Percentiles rank a stretch among this genome's conserved stretches.
Evolutionary conservation across 495 filamentous ascomycete genomes (phyloP).

Genomic region (Oidiodendron maius): DNA sequence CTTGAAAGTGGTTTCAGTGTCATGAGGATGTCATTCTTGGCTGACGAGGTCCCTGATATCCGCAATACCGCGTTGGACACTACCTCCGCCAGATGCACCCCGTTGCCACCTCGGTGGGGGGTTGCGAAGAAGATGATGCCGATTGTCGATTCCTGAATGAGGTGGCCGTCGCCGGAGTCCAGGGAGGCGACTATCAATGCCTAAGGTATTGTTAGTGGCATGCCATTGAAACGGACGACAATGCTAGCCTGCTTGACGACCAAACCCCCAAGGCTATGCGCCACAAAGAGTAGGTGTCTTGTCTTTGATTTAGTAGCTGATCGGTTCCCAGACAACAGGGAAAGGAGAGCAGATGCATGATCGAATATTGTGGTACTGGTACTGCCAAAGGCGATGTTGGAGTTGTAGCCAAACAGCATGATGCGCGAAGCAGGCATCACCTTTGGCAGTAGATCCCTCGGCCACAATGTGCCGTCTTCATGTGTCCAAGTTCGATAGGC

Average conservation of each 20-base stretch:
- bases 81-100: constrained; percentile 69
- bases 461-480: constrained; percentile 1
- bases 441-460: constrained; percentile 1
- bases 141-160: constrained; percentile 73
- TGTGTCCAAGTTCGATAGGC: constrained; percentile 8
- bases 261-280: too few relatives aligned
- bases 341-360: too few relatives aligned
- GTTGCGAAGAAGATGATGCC: constrained; percentile 79
- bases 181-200: too few relatives aligned
- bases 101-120: constrained; percentile 68
- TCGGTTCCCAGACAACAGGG: too few relatives aligned
- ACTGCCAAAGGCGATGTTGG: constrained; percentile 26
- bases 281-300: too few relatives aligned
- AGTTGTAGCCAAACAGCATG: constrained; percentile 9
- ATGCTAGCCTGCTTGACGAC: too few relatives aligned
- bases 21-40: not conserved
- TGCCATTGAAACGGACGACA: too few relatives aligned
- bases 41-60: not conserved
- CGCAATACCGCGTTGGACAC: constrained; percentile 9
- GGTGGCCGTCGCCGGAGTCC: too few relatives aligned
- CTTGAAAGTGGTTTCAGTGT: not conserved
- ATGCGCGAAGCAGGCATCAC: constrained; percentile 3
- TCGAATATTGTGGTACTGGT: too few relatives aligned
- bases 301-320: too few relatives aligned
- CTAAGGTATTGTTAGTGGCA: too few relatives aligned